phyloP scores from a whole-genome alignment of 352 stramenopile species.

The Phytopythium oedochilum region DNA sequence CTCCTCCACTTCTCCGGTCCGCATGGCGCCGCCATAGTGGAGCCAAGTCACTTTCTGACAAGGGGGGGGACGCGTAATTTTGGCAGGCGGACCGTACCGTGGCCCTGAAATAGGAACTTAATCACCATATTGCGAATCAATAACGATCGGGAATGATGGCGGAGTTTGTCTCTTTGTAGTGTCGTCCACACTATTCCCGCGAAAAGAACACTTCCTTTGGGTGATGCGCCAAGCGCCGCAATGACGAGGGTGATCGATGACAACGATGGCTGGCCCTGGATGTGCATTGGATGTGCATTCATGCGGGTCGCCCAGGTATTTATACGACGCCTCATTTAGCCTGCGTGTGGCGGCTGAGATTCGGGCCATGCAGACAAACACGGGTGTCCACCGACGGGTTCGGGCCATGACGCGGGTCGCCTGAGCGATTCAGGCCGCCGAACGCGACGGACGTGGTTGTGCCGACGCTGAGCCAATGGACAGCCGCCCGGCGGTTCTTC shows the following conservation, averaged over 20 bases:
- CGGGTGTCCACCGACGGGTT: too few relatives aligned
- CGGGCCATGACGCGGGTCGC: neutral
- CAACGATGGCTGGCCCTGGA: too few relatives aligned
- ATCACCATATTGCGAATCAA: too few relatives aligned
- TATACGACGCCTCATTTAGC: too few relatives aligned
- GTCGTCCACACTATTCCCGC: neutral
- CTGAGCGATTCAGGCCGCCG: neutral
- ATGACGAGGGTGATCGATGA: too few relatives aligned
- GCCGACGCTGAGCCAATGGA: neutral
- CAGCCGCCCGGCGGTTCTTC: neutral
- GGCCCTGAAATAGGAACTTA: neutral
- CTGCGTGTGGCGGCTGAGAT: too few relatives aligned
- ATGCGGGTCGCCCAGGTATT: too few relatives aligned
- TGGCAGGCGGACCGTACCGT: neutral
- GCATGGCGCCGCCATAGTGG: neutral
- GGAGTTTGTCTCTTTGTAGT: too few relatives aligned
- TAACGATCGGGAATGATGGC: too few relatives aligned
- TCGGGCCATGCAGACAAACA: neutral
- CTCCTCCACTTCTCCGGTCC: neutral
- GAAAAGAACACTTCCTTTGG: too few relatives aligned
- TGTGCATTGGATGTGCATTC: too few relatives aligned
- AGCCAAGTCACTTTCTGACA: neutral
- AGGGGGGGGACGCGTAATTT: neutral
- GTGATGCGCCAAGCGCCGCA: too few relatives aligned
- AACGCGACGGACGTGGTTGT: neutral